Evolutionary conservation across 2,329 filamentous ascomycete species (phyloP).

Genomic region (Penicillium sp.): DNA sequence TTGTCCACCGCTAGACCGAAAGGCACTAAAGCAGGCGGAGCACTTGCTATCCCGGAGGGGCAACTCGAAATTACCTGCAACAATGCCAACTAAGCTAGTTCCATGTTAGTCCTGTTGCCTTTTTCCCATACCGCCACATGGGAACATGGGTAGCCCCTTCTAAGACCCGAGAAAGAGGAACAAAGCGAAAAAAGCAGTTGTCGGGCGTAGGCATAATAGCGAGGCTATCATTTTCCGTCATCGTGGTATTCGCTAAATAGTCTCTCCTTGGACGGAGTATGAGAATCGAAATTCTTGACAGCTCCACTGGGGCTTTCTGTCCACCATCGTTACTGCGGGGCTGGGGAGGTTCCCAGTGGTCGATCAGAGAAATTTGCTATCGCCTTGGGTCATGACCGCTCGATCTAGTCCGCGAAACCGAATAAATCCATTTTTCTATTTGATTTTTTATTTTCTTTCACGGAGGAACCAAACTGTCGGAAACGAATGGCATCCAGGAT

Average conservation of each 20-base stretch:
- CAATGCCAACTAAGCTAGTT: neutral
- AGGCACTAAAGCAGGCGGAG: constrained; percentile 1
- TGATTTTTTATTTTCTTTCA: neutral
- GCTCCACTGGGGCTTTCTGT: constrained; percentile 9
- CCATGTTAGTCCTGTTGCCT: neutral
- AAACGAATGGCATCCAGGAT: constrained; percentile 2
- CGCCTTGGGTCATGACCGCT: neutral
- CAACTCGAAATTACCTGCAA: neutral
- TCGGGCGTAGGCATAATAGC: neutral
- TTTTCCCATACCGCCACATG: neutral
- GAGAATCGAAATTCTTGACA: constrained; percentile 5
- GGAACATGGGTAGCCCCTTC: neutral
- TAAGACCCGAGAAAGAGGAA: neutral
- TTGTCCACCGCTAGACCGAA: constrained; percentile 14
- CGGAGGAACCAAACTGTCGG: constrained; percentile 1
- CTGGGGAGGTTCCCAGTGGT: constrained; percentile 10
- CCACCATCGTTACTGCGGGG: constrained; percentile 11
- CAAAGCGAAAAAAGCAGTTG: neutral
- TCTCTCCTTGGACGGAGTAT: neutral
- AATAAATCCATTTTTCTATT: neutral
- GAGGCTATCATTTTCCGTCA: constrained; percentile 4
- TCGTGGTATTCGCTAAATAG: neutral
- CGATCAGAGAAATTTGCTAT: constrained; percentile 11
- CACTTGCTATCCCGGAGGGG: neutral
- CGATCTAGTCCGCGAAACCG: constrained; percentile 1